Conservation (phyloP, 2,329 filamentous ascomycete genomes). For the Davidsoniella neocaledoniae region DNA sequence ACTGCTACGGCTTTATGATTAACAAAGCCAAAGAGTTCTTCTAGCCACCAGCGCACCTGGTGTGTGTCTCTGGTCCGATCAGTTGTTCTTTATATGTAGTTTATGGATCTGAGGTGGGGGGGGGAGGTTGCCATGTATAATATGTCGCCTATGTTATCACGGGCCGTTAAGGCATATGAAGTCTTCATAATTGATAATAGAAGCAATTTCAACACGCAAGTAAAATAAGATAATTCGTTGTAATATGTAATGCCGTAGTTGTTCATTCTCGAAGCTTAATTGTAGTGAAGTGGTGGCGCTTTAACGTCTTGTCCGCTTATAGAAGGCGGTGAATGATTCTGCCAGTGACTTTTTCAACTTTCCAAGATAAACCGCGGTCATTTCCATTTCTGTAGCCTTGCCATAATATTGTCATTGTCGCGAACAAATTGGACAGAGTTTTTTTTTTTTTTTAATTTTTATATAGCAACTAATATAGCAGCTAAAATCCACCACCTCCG, state of each 20-base stretch:
- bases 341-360: not conserved
- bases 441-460: not conserved
- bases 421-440: not conserved
- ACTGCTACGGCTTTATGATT: not conserved
- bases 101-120: not conserved
- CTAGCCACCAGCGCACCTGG: not conserved
- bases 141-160: constrained; percentile 1
- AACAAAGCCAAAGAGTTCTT: not conserved
- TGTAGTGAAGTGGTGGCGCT: not conserved
- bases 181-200: not conserved
- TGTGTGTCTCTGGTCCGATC: not conserved
- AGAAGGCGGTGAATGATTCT: constrained; percentile 4
- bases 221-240: no score
- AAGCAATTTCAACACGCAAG: no score
- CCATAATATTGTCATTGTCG: not conserved
- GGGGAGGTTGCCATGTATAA: not conserved
- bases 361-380: not conserved
- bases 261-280: no score
- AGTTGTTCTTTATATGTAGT: not conserved
- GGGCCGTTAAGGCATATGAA: not conserved
- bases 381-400: not conserved
- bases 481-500: not conserved
- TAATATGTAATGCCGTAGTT: no score
- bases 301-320: not conserved
- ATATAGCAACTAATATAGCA: not conserved